Conservation (phyloP, 148 eudicot genomes). For the Rhododendron henanense region DNA sequence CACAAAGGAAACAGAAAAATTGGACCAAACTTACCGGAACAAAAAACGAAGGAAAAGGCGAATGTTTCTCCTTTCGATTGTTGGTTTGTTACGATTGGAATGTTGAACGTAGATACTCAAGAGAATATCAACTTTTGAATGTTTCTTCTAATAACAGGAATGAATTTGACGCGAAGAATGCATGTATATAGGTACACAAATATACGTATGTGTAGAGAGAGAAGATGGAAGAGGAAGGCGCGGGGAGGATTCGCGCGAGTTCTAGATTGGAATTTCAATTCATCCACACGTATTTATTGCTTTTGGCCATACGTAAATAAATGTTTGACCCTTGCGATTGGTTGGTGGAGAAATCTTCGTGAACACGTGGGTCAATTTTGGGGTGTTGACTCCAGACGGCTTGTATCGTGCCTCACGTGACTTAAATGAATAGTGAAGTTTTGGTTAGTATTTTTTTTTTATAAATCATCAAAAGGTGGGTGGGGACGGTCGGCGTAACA, state of each 20-base stretch:
- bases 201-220: neutral
- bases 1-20: neutral
- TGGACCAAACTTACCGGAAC: conserved; percentile 1
- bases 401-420: neutral
- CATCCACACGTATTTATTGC: neutral
- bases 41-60: neutral
- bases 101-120: neutral
- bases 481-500: no score
- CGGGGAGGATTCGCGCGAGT: neutral
- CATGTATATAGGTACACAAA: neutral
- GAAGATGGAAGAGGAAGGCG: neutral
- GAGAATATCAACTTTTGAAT: neutral
- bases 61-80: neutral
- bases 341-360: neutral
- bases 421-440: neutral
- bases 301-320: neutral
- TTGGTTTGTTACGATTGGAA: neutral
- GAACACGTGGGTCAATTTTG: neutral
- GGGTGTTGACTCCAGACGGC: neutral
- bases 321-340: neutral
- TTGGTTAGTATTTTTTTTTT: no score
- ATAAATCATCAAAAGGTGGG: no score
- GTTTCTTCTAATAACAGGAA: neutral
- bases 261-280: neutral
- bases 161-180: neutral